Evolutionary conservation across 306 rosid species (phyloP), one percentile per base, ranked within the genome.

Genomic region (Castanospermum australe): DNA sequence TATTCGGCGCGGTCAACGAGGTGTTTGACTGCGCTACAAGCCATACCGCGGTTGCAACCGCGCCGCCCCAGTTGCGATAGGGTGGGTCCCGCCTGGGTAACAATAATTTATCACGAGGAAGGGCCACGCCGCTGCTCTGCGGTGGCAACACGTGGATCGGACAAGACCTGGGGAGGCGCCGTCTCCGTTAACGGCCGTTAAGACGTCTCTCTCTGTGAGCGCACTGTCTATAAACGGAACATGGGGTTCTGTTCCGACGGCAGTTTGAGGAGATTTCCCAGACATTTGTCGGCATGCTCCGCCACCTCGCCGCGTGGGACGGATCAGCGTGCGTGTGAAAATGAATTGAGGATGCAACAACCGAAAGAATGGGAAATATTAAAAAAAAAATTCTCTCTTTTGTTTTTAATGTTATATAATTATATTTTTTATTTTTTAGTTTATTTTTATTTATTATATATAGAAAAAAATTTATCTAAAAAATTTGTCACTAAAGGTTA

Each of bases 1-100:
- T 77, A 79, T 77, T 69, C 55, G 84, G 73, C 71, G 42, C 82
- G 21, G 89, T 89, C 86, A 83, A 81, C 80, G 38, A 84, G 55
- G 70, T 15, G 20, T 67, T 78, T 89, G 93, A 89, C 90, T 79
- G 67, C 60, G 4, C 30, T 21, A 18, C 25, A 10, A 3, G 33
- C 60, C 35, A 41, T 5, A 28, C 52, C 18, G 32, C 11, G 6
- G 5, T 7, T 8, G 41, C 51, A 15, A 50, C 24, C 70, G 85
- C 75, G 82, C 75, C 84, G 81, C 85, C 82, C 78, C 64, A 22
- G 35, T 56, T 0, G 66, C 44, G 48, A 5, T 41, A 1, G 11
- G 2, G 72, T 63, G 89, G 89, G 79, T 0, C 86, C 88, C 80
- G 30, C 51, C 30, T n/a, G n/a, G n/a, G n/a, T n/a, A n/a, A n/a